Evolutionary conservation across 1,284 basidiomycete genomes (phyloP).

Genomic region (Ceratobasidium sp.): DNA sequence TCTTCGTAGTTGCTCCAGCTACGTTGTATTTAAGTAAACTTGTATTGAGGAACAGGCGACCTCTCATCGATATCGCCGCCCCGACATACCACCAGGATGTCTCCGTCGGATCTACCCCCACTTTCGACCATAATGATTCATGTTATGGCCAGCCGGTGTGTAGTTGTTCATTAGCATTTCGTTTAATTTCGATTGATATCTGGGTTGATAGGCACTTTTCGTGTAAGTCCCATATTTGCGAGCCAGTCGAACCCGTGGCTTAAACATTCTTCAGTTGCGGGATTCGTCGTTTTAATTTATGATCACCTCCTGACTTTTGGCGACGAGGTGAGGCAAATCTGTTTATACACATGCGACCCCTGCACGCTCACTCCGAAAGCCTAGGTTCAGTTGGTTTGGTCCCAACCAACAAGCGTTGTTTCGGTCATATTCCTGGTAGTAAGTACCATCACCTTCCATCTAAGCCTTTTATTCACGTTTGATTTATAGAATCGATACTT

Average conservation of each 20-base stretch:
- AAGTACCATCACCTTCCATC: not conserved
- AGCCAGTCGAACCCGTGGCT: too few species aligned
- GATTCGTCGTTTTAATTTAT: conserved; percentile 43
- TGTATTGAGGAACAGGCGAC: not conserved
- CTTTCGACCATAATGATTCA: conserved; percentile 11
- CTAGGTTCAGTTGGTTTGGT: conserved; percentile 35
- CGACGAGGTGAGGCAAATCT: conserved; percentile 27
- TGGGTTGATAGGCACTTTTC: conserved; percentile 12
- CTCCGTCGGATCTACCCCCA: not conserved
- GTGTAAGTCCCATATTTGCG: not conserved
- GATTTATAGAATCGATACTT: conserved; percentile 30
- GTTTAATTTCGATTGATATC: not conserved
- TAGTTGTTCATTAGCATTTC: not conserved
- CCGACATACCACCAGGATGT: not conserved
- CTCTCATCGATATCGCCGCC: not conserved
- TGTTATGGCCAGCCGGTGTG: conserved; percentile 24
- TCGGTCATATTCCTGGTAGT: conserved; percentile 35
- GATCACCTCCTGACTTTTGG: conserved; percentile 34
- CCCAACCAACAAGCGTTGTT: conserved; percentile 4
- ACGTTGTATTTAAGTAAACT: not conserved
- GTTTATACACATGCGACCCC: not conserved
- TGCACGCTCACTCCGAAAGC: not conserved
- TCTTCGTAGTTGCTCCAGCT: not conserved
- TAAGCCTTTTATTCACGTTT: not conserved
- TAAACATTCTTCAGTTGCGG: conserved; percentile 23